phyloP scores from a whole-genome alignment of 1,284 basidiomycete genomes.

The Ustilago curta region DNA sequence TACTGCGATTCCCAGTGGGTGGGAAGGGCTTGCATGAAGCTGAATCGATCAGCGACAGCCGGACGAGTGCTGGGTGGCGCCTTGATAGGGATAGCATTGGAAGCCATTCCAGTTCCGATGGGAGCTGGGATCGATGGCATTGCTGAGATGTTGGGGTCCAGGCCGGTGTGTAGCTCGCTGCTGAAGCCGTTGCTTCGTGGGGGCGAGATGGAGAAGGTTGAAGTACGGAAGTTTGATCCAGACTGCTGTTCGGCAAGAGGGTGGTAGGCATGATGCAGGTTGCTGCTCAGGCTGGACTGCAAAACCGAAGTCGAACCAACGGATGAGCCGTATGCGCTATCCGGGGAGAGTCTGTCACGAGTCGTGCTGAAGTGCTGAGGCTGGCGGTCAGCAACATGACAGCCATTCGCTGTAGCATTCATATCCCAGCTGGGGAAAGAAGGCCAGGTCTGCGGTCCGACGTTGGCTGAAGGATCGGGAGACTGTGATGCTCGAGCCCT shows the following conservation, averaged over 20 bases:
- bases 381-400: not conserved
- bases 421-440: slow-evolving; percentile 7
- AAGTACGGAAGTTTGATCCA: not conserved
- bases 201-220: not conserved
- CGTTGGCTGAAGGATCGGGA: too few relatives aligned
- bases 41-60: not conserved
- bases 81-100: not conserved
- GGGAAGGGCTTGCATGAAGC: not conserved
- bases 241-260: not conserved
- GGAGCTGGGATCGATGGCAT: not conserved
- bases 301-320: not conserved
- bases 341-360: not conserved
- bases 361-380: not conserved
- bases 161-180: not conserved
- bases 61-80: not conserved
- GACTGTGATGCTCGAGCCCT: not conserved
- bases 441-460: not conserved
- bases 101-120: not conserved
- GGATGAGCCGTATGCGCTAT: not conserved
- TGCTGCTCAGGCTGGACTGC: not conserved
- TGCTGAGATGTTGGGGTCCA: not conserved
- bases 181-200: not conserved
- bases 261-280: not conserved
- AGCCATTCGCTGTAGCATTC: not conserved
- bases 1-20: not conserved